These are phyloP conservation scores for Leccinum variicolor DNA, from an alignment of 768 basidiomycete species.

Conservation along the genomic window DNA sequence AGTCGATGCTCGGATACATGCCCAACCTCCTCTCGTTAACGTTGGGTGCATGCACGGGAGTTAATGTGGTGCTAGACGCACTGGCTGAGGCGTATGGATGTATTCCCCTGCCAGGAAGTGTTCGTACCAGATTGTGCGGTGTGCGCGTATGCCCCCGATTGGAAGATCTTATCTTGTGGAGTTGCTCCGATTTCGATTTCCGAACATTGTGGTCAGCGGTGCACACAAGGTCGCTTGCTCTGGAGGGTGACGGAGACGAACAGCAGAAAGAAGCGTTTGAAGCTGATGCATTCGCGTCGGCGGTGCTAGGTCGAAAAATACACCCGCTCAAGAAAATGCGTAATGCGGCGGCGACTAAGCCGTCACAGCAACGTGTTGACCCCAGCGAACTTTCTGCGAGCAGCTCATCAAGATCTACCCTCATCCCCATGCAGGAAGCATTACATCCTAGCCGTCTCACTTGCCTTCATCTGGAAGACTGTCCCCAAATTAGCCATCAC, in stretches of 20 bases:
- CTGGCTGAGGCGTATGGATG: slow-evolving; percentile 38
- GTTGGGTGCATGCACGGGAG: slow-evolving; percentile 45
- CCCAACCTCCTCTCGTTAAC: slow-evolving; percentile 46
- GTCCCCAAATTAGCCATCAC: slow-evolving; percentile 35
- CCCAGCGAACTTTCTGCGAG: slow-evolving; percentile 10
- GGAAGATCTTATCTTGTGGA: slow-evolving; percentile 50
- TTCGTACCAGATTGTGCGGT: slow-evolving; percentile 24
- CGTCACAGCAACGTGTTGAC: slow-evolving; percentile 11
- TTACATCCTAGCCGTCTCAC: slow-evolving; percentile 33
- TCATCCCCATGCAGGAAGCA: slow-evolving; percentile 38
- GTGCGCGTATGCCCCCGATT: slow-evolving; percentile 50
- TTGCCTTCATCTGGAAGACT: slow-evolving; percentile 43
- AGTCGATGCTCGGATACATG: slow-evolving; percentile 49
- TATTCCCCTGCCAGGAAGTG: slow-evolving; percentile 10
- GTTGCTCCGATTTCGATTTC: slow-evolving; percentile 44
- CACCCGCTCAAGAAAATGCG: slow-evolving; percentile 36
- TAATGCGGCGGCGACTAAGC: slow-evolving; percentile 6
- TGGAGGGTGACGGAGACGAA: slow-evolving; percentile 14
- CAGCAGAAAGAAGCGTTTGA: slow-evolving; percentile 11
- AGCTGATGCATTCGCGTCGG: slow-evolving; percentile 22
- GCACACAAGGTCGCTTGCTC: slow-evolving; percentile 27
- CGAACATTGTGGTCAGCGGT: slow-evolving; percentile 36
- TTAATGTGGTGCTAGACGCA: slow-evolving; percentile 37
- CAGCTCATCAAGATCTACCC: slow-evolving; percentile 28
- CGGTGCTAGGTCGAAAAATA: slow-evolving; percentile 27